phyloP scores from a whole-genome alignment of 2,329 filamentous ascomycete species.

The Xylariaceae sp. region DNA sequence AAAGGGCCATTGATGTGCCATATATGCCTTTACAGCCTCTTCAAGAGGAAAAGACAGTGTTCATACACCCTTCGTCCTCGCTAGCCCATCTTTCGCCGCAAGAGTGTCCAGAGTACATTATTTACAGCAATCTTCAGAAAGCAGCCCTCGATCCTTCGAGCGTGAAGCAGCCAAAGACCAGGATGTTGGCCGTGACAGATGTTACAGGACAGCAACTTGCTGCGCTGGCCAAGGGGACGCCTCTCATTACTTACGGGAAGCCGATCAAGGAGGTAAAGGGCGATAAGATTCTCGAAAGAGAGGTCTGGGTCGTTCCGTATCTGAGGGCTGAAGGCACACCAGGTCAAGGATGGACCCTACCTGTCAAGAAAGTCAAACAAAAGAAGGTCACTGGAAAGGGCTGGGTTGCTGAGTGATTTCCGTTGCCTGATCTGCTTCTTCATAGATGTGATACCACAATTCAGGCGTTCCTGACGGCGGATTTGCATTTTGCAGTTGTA shows the following conservation, averaged over 20 bases:
- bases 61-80: slow-evolving; percentile 80
- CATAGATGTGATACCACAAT: no score
- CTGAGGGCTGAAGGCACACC: slow-evolving; percentile 64
- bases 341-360: slow-evolving; percentile 76
- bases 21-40: slow-evolving; percentile 82
- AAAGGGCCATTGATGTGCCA: slow-evolving; percentile 85
- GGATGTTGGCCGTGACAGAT: slow-evolving; percentile 85
- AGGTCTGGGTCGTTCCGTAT: slow-evolving; percentile 80
- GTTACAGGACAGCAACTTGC: slow-evolving; percentile 72
- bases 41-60: slow-evolving; percentile 57
- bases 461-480: no score
- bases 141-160: slow-evolving; percentile 37
- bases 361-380: slow-evolving; percentile 80
- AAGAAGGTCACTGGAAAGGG: slow-evolving; percentile 66
- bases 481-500: no score
- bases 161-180: slow-evolving; percentile 61
- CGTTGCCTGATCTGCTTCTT: no score
- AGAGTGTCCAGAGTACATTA: slow-evolving; percentile 80
- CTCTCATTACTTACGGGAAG: slow-evolving; percentile 80
- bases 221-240: slow-evolving; percentile 77
- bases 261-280: slow-evolving; percentile 75
- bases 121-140: slow-evolving; percentile 83
- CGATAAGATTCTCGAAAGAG: slow-evolving; percentile 45
- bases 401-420: slow-evolving; percentile 62
- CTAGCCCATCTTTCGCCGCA: slow-evolving; percentile 64